Conservation (phyloP, 1,284 basidiomycete genomes). For the Austropuccinia psidii region DNA sequence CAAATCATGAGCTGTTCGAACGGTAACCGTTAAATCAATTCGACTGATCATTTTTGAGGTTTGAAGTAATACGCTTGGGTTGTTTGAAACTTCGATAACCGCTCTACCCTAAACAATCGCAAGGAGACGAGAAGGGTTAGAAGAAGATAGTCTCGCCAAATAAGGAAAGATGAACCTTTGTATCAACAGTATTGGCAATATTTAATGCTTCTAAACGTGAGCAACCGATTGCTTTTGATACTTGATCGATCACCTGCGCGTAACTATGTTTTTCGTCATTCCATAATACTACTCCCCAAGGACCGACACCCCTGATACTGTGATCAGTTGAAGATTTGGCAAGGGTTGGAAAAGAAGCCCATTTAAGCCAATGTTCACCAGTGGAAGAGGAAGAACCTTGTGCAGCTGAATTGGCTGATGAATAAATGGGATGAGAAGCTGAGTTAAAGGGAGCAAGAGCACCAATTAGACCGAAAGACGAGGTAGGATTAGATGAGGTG, state of each 20-base stretch:
- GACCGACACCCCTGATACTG: conserved; percentile 52
- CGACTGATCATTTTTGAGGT: conserved; percentile 71
- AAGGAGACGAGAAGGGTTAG: neutral
- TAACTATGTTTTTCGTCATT: conserved; percentile 97
- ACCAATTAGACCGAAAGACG: neutral
- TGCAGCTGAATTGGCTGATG: neutral
- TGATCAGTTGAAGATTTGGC: conserved; percentile 15
- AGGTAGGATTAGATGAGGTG: neutral
- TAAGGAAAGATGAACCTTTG: conserved; percentile 49
- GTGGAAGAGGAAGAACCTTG: conserved; percentile 11
- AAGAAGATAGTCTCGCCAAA: neutral
- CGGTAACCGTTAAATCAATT: conserved; percentile 85
- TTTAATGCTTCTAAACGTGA: conserved; percentile 59
- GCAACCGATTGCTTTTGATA: conserved; percentile 61
- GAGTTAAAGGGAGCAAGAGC: neutral
- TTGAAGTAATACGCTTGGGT: conserved; percentile 63
- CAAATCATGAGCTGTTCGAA: conserved; percentile 77
- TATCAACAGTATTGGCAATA: conserved; percentile 65
- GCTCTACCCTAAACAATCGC: conserved; percentile 60
- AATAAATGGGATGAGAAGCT: neutral
- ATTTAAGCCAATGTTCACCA: conserved; percentile 24
- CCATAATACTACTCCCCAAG: conserved; percentile 82
- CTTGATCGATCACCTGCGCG: conserved; percentile 73
- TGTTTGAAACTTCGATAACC: conserved; percentile 68
- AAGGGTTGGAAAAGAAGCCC: conserved; percentile 10